A percentile compares a stretch with the other conserved stretches of the same genome.
These are phyloP conservation scores for Mimosa pudica DNA, from an alignment of 306 rosid species.

Conservation along the genomic window DNA sequence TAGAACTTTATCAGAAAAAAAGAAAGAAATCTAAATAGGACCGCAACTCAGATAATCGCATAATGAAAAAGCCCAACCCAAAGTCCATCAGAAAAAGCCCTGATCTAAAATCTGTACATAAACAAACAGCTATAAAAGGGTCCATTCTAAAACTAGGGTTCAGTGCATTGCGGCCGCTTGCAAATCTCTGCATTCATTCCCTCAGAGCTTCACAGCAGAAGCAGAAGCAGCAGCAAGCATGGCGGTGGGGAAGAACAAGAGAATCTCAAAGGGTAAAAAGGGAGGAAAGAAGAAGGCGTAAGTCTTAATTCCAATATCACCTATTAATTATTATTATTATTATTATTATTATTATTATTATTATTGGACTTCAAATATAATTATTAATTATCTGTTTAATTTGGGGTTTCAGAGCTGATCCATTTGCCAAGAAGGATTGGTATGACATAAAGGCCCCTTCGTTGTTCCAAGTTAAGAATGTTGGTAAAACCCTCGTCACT, in stretches of 20 bases:
- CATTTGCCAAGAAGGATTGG: constrained; percentile 76
- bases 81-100: no score
- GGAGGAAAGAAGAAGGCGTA: constrained; percentile 84
- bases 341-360: neutral
- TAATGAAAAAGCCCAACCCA: no score
- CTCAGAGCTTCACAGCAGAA: neutral
- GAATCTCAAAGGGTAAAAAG: constrained; percentile 81
- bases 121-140: no score
- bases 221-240: constrained; percentile 19
- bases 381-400: neutral
- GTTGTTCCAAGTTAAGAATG: constrained; percentile 48
- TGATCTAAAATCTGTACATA: no score
- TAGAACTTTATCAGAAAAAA: no score
- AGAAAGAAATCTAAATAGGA: no score
- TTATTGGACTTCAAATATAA: neutral
- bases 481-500: constrained; percentile 68
- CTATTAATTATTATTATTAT: neutral
- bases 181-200: neutral
- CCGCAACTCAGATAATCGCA: no score
- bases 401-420: constrained; percentile 47
- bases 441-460: constrained; percentile 66
- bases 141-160: constrained; percentile 49
- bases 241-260: constrained; percentile 79
- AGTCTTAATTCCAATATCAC: neutral
- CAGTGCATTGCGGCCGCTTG: constrained; percentile 22